Evolutionary conservation across 495 filamentous ascomycete species (phyloP).

Genomic region (Massariosphaeria phaeospora): DNA sequence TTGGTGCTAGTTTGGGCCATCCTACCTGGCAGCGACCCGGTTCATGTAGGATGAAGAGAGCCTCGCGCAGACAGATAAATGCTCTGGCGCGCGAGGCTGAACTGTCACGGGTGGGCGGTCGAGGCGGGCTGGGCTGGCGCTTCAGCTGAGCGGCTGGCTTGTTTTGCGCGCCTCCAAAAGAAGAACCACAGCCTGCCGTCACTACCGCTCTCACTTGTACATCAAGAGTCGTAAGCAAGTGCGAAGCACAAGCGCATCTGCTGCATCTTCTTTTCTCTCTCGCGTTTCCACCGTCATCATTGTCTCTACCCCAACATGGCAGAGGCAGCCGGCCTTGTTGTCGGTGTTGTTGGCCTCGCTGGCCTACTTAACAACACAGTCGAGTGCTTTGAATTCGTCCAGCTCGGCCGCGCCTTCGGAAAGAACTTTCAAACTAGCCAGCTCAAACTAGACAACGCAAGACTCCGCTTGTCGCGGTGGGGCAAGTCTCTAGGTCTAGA

Average conservation of each 20-base stretch:
- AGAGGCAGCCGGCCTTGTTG: constrained; percentile 20
- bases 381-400: constrained; percentile 32
- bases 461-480: constrained; percentile 27
- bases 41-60: background rate
- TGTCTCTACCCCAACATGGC: constrained; percentile 10
- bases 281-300: constrained; percentile 3
- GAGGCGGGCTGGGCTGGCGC: background rate
- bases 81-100: constrained; percentile 1
- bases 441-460: constrained; percentile 31
- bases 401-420: constrained; percentile 28
- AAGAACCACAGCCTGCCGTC: no score
- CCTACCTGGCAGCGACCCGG: background rate
- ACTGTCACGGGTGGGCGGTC: background rate
- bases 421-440: constrained; percentile 22
- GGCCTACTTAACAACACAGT: constrained; percentile 26
- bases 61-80: background rate
- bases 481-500: constrained; percentile 16
- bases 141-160: background rate
- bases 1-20: background rate
- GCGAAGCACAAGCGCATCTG: background rate
- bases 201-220: no score
- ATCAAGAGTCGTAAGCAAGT: constrained; percentile 1
- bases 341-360: constrained; percentile 20
- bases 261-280: background rate
- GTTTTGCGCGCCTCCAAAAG: no score